Conservation (phyloP, 2,329 filamentous ascomycete species). For the Arthrocladium fulminans region DNA sequence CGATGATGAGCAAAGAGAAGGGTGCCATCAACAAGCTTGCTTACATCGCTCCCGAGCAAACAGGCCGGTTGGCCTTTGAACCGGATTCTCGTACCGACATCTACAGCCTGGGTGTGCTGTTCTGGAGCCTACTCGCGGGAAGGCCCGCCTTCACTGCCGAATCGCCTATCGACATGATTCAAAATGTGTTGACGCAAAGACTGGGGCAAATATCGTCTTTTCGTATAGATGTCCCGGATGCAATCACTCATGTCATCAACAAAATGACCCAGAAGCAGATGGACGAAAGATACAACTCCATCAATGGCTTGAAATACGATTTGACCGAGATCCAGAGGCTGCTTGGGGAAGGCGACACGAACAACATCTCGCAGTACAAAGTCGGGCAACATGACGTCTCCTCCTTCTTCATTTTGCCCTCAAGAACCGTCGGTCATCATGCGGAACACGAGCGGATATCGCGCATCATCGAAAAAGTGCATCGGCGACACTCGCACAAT, state of each 20-base stretch:
- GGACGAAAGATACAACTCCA: slow-evolving; percentile 79
- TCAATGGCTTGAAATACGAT: slow-evolving; percentile 76
- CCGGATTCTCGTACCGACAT: slow-evolving; percentile 89
- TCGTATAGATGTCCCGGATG: slow-evolving; percentile 74
- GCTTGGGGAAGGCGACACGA: slow-evolving; percentile 63
- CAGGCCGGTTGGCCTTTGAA: slow-evolving; percentile 82
- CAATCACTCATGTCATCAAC: slow-evolving; percentile 71
- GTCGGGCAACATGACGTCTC: slow-evolving; percentile 81
- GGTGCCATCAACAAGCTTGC: slow-evolving; percentile 83
- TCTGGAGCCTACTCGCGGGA: slow-evolving; percentile 77
- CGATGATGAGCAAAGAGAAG: slow-evolving; percentile 67
- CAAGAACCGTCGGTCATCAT: slow-evolving; percentile 69
- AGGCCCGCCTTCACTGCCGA: slow-evolving; percentile 70
- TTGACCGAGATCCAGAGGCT: slow-evolving; percentile 64
- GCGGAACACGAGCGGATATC: slow-evolving; percentile 63
- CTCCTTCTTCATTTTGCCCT: slow-evolving; percentile 81
- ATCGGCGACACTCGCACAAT: slow-evolving; percentile 49
- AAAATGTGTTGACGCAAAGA: slow-evolving; percentile 72
- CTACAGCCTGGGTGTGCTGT: slow-evolving; percentile 80
- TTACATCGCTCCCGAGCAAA: slow-evolving; percentile 91
- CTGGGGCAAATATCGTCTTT: slow-evolving; percentile 68
- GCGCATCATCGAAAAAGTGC: slow-evolving; percentile 66
- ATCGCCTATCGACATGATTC: slow-evolving; percentile 80
- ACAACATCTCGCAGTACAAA: slow-evolving; percentile 62
- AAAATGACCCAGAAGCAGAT: slow-evolving; percentile 89